Conservation (phyloP, 148 eudicot species). For the Rhododendron vialii region DNA sequence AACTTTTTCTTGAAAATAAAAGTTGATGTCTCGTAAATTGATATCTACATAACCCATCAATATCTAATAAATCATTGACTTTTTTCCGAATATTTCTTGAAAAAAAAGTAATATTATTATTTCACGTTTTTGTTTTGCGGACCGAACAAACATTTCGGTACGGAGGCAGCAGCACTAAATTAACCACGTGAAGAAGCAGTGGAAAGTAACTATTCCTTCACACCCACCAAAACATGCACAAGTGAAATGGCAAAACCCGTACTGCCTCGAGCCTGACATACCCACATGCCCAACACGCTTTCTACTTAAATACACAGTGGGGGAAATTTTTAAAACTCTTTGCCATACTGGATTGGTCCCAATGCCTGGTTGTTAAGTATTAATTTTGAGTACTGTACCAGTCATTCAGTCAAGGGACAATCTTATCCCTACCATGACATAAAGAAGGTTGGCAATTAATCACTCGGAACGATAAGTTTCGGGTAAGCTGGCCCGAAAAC, state of each 20-base stretch:
- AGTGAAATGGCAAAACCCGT: neutral
- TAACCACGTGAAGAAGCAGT: neutral
- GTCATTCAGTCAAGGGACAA: neutral
- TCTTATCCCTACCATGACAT: neutral
- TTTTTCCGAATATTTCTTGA: too few species aligned
- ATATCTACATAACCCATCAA: neutral
- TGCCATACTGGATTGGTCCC: neutral
- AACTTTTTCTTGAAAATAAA: too few species aligned
- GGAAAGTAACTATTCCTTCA: neutral
- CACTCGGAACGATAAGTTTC: too few species aligned
- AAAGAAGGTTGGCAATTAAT: neutral
- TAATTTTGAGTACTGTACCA: neutral
- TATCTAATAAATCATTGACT: too few species aligned
- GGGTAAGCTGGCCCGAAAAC: too few species aligned
- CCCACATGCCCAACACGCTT: neutral
- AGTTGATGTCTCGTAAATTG: too few species aligned
- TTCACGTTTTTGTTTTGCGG: too few species aligned
- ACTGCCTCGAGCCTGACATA: neutral
- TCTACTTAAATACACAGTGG: neutral
- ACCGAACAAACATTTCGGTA: neutral
- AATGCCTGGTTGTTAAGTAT: neutral
- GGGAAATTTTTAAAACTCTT: neutral
- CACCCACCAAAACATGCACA: neutral
- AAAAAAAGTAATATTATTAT: too few species aligned
- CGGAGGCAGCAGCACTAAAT: neutral